Conservation (phyloP, 495 filamentous ascomycete genomes). For the Neurospora tetrasperma region DNA sequence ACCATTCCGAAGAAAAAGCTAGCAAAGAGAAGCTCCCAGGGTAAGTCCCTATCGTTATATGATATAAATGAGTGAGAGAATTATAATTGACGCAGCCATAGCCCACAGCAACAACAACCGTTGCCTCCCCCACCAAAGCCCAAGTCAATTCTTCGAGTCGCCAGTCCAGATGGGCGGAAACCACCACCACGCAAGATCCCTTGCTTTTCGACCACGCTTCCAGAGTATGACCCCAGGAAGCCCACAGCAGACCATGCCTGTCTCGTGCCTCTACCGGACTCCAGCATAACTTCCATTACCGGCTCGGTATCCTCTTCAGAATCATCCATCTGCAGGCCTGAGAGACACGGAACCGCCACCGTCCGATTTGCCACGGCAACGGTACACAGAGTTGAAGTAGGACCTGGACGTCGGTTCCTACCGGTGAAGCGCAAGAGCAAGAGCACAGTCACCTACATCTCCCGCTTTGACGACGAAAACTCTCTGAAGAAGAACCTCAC, state of each 20-base stretch:
- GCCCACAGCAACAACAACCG: conserved; percentile 5
- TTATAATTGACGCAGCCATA: background rate
- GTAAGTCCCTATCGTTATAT: background rate
- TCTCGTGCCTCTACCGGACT: background rate
- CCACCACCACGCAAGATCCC: conserved; percentile 10
- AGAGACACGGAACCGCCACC: conserved; percentile 8
- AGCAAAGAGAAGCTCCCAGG: conserved; percentile 9
- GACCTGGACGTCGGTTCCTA: conserved; percentile 19
- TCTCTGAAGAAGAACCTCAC: conserved; percentile 13
- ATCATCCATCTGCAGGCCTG: background rate
- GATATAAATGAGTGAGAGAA: background rate
- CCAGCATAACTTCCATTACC: background rate
- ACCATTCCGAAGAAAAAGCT: background rate
- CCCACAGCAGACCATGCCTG: conserved; percentile 2
- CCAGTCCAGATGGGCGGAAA: conserved; percentile 16
- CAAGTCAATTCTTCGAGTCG: conserved; percentile 23
- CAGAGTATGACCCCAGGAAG: conserved; percentile 6
- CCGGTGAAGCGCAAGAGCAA: conserved; percentile 27
- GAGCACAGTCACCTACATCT: conserved; percentile 25
- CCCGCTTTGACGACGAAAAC: conserved; percentile 19
- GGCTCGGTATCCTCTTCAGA: background rate
- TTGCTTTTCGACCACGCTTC: conserved; percentile 9
- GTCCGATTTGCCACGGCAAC: conserved; percentile 27
- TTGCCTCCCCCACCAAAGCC: conserved; percentile 8
- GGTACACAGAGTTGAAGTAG: conserved; percentile 23